Percentiles rank a stretch among this genome's conserved stretches.
These are phyloP conservation scores for Breviolum minutum DNA, from an alignment of 73 alveolate genomes.

Conservation along the genomic window DNA sequence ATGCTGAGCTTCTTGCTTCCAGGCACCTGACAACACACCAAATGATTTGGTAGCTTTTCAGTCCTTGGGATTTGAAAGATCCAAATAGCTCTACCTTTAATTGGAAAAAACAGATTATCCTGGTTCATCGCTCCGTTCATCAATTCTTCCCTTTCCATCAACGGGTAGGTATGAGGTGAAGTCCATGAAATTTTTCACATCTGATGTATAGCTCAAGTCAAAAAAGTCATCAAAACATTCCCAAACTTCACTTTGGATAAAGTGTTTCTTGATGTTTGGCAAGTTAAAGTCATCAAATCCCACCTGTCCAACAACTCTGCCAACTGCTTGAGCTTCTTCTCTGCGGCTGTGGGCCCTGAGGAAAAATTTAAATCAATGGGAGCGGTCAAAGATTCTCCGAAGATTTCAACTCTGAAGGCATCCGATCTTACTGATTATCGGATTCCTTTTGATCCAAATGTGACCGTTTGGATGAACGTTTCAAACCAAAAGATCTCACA, in stretches of 20 bases:
- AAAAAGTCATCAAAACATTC: background rate
- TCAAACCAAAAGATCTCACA: too few relatives aligned
- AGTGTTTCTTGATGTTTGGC: background rate
- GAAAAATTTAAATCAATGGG: background rate
- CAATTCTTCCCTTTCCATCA: too few relatives aligned
- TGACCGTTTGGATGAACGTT: too few relatives aligned
- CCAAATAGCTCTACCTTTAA: too few relatives aligned
- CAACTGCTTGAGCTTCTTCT: conserved; percentile 74
- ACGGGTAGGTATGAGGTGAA: too few relatives aligned
- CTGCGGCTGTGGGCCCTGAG: conserved; percentile 87
- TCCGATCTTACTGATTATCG: background rate
- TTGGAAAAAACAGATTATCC: too few relatives aligned
- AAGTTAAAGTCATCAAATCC: background rate
- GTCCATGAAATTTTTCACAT: too few relatives aligned
- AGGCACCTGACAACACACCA: conserved; percentile 36
- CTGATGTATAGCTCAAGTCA: background rate
- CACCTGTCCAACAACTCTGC: conserved; percentile 90
- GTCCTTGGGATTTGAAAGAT: too few relatives aligned
- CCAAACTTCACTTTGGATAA: background rate
- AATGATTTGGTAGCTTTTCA: too few relatives aligned
- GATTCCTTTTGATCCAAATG: too few relatives aligned
- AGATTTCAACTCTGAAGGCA: too few relatives aligned
- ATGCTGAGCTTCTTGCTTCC: conserved; percentile 19
- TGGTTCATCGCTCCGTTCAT: too few relatives aligned
- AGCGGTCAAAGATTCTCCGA: background rate